Evolutionary conservation across 1,284 basidiomycete genomes (phyloP).

Genomic region (Rhodotorula sp.): DNA sequence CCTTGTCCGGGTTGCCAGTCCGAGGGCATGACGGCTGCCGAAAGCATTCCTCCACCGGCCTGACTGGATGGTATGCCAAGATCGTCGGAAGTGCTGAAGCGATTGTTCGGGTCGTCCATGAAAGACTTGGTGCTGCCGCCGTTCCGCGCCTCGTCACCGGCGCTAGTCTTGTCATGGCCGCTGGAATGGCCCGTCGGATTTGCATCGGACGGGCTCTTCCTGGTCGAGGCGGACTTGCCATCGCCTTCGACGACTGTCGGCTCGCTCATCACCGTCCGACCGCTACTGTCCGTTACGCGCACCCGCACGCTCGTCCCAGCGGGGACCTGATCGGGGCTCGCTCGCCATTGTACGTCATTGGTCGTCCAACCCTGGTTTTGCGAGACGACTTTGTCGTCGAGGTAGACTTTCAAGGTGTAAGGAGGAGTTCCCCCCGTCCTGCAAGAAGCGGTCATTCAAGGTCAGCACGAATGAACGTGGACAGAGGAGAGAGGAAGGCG

Average conservation of each 20-base stretch:
- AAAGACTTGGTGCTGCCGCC: neutral
- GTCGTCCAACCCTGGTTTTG: constrained; percentile 13
- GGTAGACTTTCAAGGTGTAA: constrained; percentile 9
- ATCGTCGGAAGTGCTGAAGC: too few relatives aligned
- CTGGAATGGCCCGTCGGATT: too few relatives aligned
- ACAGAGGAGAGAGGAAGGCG: too few relatives aligned
- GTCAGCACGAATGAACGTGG: too few relatives aligned
- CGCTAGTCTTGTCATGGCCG: neutral
- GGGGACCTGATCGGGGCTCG: neutral
- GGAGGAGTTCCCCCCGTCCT: constrained; percentile 18
- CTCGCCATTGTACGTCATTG: constrained; percentile 12
- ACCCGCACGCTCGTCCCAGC: constrained; percentile 11
- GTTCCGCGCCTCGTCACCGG: neutral
- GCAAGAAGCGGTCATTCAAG: too few relatives aligned
- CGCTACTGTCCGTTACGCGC: constrained; percentile 6
- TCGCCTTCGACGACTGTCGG: neutral
- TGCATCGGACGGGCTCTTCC: neutral
- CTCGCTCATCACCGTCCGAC: constrained; percentile 6
- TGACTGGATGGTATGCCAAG: too few relatives aligned
- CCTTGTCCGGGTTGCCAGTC: too few relatives aligned
- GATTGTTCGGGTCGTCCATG: neutral
- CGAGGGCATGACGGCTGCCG: too few relatives aligned
- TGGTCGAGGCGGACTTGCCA: neutral
- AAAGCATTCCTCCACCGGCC: too few relatives aligned
- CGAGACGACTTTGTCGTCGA: constrained; percentile 12